Conservation (phyloP, 345 rosid genomes). For the Euphorbia lathyris region DNA sequence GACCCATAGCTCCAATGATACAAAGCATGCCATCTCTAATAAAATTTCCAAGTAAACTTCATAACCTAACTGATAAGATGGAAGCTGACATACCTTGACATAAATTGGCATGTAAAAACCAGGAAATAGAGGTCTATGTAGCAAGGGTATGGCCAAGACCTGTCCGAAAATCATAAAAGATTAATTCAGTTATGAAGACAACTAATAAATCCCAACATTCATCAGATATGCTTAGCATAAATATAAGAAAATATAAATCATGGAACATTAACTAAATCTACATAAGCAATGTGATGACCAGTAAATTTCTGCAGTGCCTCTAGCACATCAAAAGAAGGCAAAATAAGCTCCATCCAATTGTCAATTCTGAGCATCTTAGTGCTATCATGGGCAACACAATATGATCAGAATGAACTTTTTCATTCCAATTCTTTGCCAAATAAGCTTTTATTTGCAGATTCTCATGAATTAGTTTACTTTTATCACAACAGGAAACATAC, state of each 20-base stretch:
- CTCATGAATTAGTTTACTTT: not conserved
- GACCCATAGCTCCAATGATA: not conserved
- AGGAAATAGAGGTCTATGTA: slow-evolving; percentile 90
- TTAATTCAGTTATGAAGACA: slow-evolving; percentile 9
- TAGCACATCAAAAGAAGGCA: not conserved
- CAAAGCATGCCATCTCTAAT: not conserved
- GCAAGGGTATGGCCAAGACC: slow-evolving; percentile 92
- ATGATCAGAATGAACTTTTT: not conserved
- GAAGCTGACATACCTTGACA: slow-evolving; percentile 66
- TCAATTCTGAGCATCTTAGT: not conserved
- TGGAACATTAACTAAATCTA: not conserved
- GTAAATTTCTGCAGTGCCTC: not conserved
- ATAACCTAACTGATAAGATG: not conserved
- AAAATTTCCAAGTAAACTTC: not conserved
- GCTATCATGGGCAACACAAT: not conserved
- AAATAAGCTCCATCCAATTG: not conserved
- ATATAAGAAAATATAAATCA: not conserved
- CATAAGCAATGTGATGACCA: not conserved
- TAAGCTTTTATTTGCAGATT: not conserved
- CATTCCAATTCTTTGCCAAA: slow-evolving; percentile 4
- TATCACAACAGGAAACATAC: not conserved
- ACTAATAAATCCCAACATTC: not conserved
- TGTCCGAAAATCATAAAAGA: slow-evolving; percentile 31
- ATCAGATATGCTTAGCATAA: not conserved
- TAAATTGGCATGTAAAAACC: slow-evolving; percentile 98